Evolutionary conservation across 106 monocot species (phyloP), one percentile per base, ranked within the genome.

Genomic region (Chionographis japonica): DNA sequence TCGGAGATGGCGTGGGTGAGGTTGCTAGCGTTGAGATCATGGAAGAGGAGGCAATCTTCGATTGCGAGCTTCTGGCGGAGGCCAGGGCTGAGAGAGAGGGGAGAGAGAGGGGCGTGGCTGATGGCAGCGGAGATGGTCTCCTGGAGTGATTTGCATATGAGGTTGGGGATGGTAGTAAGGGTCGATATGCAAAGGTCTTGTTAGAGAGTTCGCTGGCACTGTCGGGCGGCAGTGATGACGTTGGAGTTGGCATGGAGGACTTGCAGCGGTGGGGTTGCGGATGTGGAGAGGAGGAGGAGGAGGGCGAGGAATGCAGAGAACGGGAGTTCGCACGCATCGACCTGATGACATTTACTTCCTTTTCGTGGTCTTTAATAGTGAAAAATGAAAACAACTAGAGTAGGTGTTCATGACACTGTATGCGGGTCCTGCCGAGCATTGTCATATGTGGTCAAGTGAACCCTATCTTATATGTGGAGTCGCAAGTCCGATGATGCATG

Each of bases 41-140:
- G 69, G 41, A 94, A 83, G 49, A 90, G 88, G 35, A 94, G 66
- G 66, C 94, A 94, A 81, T 94, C 90, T 50, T 53, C 27, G 51
- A 94, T 63, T 1, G 94, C 94, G 6, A 78, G 38, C n/a, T 61
- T 63, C 68, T 90, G 80, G 11, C 58, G 71, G 40, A 37, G 17
- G 62, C 76, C 60, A 57, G 83, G 56, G 36, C 14, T 70, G 66
- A 20, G 50, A 36, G 39, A 74, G 58, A 82, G 75, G 67, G 27
- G 27, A 27, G 27, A 27, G n/a, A n/a, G n/a, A n/a, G n/a, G 27
- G 27, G 27, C 27, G 27, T 27, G 27, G 27, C 27, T 27, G 27
- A 27, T 27, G 27, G 27, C 27, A 27, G 68, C 1, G 52, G 68
- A 52, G 80, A 94, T 85, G 37, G 90, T 57, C 8, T 85, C 58